Percentiles rank a stretch among this genome's conserved stretches.
These are phyloP conservation scores for Colletotrichum spaethianum DNA, from an alignment of 2,329 filamentous ascomycete species.

Conservation along the genomic window DNA sequence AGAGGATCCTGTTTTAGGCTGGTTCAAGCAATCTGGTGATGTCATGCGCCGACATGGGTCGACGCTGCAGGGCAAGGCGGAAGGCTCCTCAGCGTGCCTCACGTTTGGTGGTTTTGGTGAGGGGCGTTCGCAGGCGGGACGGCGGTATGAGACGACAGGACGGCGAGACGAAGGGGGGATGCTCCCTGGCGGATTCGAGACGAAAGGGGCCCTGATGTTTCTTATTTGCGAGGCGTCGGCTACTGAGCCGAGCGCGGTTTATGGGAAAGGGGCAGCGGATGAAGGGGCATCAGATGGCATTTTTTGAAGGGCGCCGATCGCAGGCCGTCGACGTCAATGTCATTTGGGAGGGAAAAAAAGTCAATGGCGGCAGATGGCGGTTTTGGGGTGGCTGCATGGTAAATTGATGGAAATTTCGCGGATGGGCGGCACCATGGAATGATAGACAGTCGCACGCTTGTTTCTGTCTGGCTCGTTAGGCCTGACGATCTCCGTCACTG, in stretches of 20 bases:
- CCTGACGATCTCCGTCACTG: neutral
- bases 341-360: neutral
- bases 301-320: neutral
- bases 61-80: conserved; percentile 4
- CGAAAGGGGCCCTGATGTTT: conserved; percentile 5
- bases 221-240: neutral
- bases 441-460: neutral
- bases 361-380: neutral
- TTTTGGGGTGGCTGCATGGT: neutral
- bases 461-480: neutral
- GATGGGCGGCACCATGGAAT: no score
- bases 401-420: neutral
- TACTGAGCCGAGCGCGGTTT: neutral
- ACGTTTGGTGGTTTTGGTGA: conserved; percentile 26
- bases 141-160: conserved; percentile 5
- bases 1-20: neutral
- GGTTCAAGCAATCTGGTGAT: conserved; percentile 5
- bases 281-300: conserved; percentile 1
- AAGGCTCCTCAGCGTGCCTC: conserved; percentile 27
- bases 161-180: neutral
- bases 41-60: conserved; percentile 27
- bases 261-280: neutral
- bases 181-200: neutral
- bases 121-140: conserved; percentile 22
- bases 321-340: neutral